These are phyloP conservation scores for Tolypocladium cylindrosporum DNA, from an alignment of 2,329 filamentous ascomycete genomes.

Conservation along the genomic window DNA sequence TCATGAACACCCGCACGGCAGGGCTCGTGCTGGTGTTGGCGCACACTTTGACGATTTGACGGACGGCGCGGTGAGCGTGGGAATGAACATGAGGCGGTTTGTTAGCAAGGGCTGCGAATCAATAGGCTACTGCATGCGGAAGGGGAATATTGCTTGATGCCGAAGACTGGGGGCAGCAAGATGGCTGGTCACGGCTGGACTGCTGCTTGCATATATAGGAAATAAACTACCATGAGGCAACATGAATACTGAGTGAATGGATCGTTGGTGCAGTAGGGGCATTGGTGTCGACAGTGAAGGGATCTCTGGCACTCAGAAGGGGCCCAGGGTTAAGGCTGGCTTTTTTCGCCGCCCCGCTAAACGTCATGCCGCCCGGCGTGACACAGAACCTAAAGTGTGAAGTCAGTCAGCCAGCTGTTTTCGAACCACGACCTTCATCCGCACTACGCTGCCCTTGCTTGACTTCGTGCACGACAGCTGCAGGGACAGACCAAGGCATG, in stretches of 20 bases:
- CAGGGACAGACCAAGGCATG: neutral
- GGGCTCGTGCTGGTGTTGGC: neutral
- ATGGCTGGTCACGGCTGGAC: neutral
- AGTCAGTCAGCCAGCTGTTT: neutral
- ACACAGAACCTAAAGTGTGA: neutral
- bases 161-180: neutral
- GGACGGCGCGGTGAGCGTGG: neutral
- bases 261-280: no score
- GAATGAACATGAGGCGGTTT: neutral
- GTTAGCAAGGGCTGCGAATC: neutral
- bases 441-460: neutral
- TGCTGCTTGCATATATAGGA: neutral
- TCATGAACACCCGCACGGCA: constrained; percentile 6
- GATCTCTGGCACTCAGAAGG: no score
- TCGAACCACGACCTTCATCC: neutral
- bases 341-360: neutral
- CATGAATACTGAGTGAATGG: neutral
- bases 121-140: neutral
- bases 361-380: neutral
- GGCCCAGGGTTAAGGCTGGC: neutral
- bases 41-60: constrained; percentile 2
- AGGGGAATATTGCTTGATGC: neutral
- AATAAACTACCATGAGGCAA: neutral
- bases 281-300: no score
- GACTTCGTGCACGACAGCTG: neutral